Conservation (phyloP, 202 grass and related monocot species). For the Bolboschoenoplectus hybrid region DNA sequence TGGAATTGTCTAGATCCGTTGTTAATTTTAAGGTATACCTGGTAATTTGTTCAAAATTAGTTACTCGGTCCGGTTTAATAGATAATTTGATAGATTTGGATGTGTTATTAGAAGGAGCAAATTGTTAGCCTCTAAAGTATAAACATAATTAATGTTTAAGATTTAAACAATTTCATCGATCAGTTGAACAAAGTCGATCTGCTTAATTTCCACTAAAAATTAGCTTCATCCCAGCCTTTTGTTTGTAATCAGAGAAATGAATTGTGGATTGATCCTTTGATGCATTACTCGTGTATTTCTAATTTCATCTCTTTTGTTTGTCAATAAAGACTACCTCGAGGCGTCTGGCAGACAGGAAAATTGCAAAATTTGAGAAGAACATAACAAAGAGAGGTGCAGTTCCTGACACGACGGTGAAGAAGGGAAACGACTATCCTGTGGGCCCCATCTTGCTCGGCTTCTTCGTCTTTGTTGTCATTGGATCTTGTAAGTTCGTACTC, state of each 20-base stretch:
- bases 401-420: constrained; percentile 71
- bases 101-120: not conserved
- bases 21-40: not conserved
- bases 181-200: not conserved
- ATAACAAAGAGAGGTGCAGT: constrained; percentile 78
- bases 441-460: constrained; percentile 77
- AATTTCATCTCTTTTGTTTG: constrained; percentile 27
- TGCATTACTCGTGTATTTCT: not conserved
- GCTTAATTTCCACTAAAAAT: not conserved
- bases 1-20: constrained; percentile 3
- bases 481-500: constrained; percentile 71
- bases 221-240: not conserved
- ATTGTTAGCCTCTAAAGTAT: not conserved
- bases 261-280: not conserved
- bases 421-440: constrained; percentile 70
- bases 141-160: constrained; percentile 1
- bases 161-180: not conserved
- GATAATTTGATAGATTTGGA: not conserved
- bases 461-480: constrained; percentile 74
- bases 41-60: not conserved
- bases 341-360: constrained; percentile 67
- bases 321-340: constrained; percentile 70
- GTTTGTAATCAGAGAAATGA: not conserved
- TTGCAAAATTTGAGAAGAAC: constrained; percentile 80
- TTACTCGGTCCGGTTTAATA: not conserved